Evolutionary conservation across 371 early-diverging fungal genomes (phyloP), one percentile per base, ranked within the genome.

Genomic region (Syncephalastrum sp.): DNA sequence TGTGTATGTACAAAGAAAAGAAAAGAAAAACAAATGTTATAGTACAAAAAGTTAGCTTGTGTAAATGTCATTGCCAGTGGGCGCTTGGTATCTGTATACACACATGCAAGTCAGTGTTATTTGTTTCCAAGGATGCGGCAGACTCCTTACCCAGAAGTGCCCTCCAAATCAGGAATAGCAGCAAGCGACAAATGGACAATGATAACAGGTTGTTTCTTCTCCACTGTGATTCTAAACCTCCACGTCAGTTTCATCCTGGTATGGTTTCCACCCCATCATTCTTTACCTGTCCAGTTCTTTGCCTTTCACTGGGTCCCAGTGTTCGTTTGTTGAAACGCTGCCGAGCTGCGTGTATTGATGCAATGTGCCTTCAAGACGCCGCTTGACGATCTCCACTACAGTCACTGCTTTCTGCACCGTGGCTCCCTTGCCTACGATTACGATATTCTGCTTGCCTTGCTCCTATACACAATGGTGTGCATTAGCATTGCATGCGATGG

Each of bases 271-370:
- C 0, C 15, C 3, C 17, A 33, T 14, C 8, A 5, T 17, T 15
- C 10, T 56, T 57, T 68, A 73, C 77, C 65, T 69, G 29, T 75
- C 75, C n/a, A 75, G 53, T 19, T 71, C 65, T 41, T 69, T 65
- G 29, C 65, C 69, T 47, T 69, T 50, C 4, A 61, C 61, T 4
- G 85, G 75, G 53, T 82, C 81, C 85, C 85, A 85, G 50, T 78
- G 66, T 42, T 85, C 83, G 19, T 61, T 62, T 2, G 77, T 70
- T 8, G 74, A 70, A 7, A 75, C 67, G 47, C 74, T 82, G 8
- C 85, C 85, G 6, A 85, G 64, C 38, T 85, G 82, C 27, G 82
- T 85, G 47, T 82, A 85, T 46, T 85, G 85, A 57, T 85, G 83
- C 21, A 85, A 49, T 1, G 77, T 61, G 0, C 85, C 85, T 50